Conservation (phyloP, 345 rosid species). For the Xanthoceras sorbifolium region DNA sequence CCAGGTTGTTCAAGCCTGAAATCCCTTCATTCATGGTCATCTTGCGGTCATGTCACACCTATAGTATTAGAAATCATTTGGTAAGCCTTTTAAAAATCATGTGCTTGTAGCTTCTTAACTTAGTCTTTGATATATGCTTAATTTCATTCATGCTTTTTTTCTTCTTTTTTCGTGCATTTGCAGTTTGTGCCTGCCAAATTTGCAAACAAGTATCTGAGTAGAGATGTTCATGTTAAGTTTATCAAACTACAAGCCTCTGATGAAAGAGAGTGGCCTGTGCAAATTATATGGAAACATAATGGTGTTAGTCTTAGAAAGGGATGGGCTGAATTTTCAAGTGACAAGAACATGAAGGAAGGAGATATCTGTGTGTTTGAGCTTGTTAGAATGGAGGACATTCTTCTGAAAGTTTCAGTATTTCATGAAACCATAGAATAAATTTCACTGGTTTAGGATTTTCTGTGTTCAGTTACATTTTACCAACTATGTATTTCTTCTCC, state of each 20-base stretch:
- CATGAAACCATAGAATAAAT: not conserved
- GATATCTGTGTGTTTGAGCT: not conserved
- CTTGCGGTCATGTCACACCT: constrained; percentile 7
- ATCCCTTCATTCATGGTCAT: constrained; percentile 42
- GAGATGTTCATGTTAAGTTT: not conserved
- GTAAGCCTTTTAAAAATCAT: not conserved
- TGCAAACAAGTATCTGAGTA: not conserved
- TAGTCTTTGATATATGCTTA: not conserved
- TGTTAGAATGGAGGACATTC: not conserved
- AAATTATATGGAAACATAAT: not conserved
- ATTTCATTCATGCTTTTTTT: too few relatives aligned
- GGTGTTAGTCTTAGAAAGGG: constrained; percentile 11
- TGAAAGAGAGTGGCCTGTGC: not conserved
- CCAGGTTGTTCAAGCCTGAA: constrained; percentile 31
- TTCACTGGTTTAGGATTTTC: not conserved
- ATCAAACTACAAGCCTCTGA: not conserved
- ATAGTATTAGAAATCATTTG: not conserved
- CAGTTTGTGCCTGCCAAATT: not conserved
- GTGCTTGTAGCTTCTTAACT: not conserved
- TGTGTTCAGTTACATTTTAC: not conserved
- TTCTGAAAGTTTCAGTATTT: constrained; percentile 1
- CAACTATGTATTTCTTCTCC: too few relatives aligned
- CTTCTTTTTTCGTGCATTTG: not conserved
- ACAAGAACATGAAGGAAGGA: not conserved
- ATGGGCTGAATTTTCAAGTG: not conserved